A percentile compares a stretch with the other conserved stretches of the same genome.
Conservation (phyloP, 257 asterid genomes). For the Oldenlandia corymbosa region DNA sequence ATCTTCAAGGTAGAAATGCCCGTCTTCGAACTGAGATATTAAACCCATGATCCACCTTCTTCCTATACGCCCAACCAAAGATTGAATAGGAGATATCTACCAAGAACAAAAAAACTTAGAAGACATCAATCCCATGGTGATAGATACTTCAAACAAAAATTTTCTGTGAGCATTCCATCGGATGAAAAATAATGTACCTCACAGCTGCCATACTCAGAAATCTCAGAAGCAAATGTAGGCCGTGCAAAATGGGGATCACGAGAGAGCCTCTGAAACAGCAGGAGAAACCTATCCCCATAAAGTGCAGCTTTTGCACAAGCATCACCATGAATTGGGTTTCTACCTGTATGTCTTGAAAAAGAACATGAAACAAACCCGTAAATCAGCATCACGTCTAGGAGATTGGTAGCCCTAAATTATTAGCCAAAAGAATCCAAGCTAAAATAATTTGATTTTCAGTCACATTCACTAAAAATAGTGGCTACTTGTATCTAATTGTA, state of each 20-base stretch:
- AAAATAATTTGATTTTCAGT: background rate
- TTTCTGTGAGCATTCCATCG: background rate
- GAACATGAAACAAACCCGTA: background rate
- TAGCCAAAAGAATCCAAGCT: background rate
- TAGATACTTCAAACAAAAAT: background rate
- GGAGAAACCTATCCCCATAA: constrained; percentile 78
- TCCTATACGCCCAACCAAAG: constrained; percentile 83
- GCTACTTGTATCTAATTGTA: background rate
- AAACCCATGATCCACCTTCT: constrained; percentile 94
- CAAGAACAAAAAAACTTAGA: constrained; percentile 6
- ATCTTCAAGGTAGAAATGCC: constrained; percentile 98
- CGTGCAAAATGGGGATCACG: constrained; percentile 79
- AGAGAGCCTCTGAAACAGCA: constrained; percentile 74
- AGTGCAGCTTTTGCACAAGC: constrained; percentile 75
- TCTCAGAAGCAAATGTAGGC: constrained; percentile 62
- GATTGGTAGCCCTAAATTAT: background rate
- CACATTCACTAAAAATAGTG: background rate
- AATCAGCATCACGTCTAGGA: constrained; percentile 1
- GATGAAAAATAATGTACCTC: constrained; percentile 44
- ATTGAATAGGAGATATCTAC: constrained; percentile 85
- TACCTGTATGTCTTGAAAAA: constrained; percentile 51
- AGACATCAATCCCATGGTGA: background rate
- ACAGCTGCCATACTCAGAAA: constrained; percentile 70
- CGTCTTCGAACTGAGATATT: constrained; percentile 97
- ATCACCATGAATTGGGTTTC: constrained; percentile 81